Conservation (phyloP, 2,329 filamentous ascomycete species). For the Monilinia vaccinii-corymbosi region DNA sequence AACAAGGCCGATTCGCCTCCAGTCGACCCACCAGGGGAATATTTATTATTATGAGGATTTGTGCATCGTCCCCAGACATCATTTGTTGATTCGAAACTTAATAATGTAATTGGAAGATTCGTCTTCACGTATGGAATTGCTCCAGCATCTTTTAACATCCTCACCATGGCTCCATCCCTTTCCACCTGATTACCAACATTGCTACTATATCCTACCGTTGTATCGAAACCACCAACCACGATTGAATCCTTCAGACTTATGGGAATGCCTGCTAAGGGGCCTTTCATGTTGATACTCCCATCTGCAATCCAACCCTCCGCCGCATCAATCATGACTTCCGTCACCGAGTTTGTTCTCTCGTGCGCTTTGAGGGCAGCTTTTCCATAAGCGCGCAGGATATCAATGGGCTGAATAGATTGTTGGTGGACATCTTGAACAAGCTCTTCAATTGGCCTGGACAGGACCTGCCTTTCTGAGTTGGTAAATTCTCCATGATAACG, state of each 20-base stretch:
- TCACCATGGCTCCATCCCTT: constrained; percentile 65
- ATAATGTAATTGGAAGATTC: constrained; percentile 68
- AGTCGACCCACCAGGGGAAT: constrained; percentile 82
- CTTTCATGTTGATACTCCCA: constrained; percentile 59
- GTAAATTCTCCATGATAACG: constrained; percentile 60
- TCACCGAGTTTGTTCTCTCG: constrained; percentile 79
- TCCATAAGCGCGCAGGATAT: constrained; percentile 76
- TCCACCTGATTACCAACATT: constrained; percentile 66
- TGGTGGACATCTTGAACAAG: constrained; percentile 72
- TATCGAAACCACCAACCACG: constrained; percentile 75
- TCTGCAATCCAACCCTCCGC: constrained; percentile 63
- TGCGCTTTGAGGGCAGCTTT: constrained; percentile 81
- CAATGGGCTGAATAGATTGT: constrained; percentile 53
- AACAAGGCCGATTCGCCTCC: constrained; percentile 63
- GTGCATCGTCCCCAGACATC: constrained; percentile 72
- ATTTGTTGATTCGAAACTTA: constrained; percentile 35
- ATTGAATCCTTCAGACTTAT: constrained; percentile 77
- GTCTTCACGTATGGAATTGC: constrained; percentile 92
- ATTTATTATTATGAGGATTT: constrained; percentile 77
- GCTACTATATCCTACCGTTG: constrained; percentile 69
- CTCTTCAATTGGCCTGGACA: constrained; percentile 65
- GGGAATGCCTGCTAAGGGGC: constrained; percentile 78
- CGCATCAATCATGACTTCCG: constrained; percentile 72
- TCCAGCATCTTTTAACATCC: constrained; percentile 75
- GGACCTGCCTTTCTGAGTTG: constrained; percentile 52